Evolutionary conservation across 768 basidiomycete species (phyloP).

Genomic region (Mycena latifolia): DNA sequence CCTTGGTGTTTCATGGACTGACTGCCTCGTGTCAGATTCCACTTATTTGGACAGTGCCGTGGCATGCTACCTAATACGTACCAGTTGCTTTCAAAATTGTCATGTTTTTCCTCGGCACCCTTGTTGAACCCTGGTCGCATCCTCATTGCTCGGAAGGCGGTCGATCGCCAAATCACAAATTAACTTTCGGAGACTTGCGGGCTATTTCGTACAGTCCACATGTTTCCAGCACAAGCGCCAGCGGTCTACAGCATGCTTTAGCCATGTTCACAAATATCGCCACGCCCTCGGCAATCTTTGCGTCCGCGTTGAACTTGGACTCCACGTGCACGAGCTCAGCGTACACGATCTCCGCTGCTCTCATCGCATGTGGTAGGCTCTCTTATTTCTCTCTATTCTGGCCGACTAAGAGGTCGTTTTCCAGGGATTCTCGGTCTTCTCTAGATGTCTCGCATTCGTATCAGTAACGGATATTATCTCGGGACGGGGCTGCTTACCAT

Average conservation of each 20-base stretch:
- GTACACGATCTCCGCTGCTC: conserved; percentile 81
- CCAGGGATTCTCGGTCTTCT: conserved; percentile 80
- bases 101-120: no score
- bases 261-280: conserved; percentile 89
- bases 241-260: conserved; percentile 82
- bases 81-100: no score
- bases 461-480: conserved; percentile 74
- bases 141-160: no score
- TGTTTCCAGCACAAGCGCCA: no score
- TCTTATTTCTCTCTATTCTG: background rate
- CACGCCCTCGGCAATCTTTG: conserved; percentile 86
- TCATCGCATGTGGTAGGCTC: conserved; percentile 28
- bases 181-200: no score
- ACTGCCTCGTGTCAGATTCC: no score
- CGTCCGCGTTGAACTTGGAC: conserved; percentile 73
- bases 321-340: conserved; percentile 66
- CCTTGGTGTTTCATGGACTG: no score
- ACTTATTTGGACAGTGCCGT: no score
- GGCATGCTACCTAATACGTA: no score
- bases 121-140: no score
- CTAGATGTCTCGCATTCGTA: conserved; percentile 78
- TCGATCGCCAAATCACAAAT: no score
- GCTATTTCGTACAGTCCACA: no score
- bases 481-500: conserved; percentile 88
- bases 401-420: background rate